These are phyloP conservation scores for Blastobotrys muscicola DNA, from an alignment of 805 yeast species.

Conservation along the genomic window DNA sequence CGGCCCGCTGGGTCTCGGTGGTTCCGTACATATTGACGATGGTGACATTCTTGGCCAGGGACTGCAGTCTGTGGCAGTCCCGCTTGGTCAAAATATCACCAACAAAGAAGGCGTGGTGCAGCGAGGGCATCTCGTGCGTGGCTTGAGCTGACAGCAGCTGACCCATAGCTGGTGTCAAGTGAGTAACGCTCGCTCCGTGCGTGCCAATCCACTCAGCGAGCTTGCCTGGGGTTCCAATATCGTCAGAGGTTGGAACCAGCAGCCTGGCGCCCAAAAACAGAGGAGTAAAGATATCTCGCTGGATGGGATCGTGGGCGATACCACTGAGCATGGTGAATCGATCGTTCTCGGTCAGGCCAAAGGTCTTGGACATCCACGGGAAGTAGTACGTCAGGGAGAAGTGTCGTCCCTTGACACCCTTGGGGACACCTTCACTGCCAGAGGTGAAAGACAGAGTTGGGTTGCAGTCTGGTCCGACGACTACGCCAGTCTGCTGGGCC, in stretches of 20 bases:
- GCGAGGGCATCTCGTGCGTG: conserved; percentile 65
- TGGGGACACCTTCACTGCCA: conserved; percentile 97
- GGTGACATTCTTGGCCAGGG: conserved; percentile 77
- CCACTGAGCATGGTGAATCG: conserved; percentile 96
- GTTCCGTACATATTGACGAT: conserved; percentile 99
- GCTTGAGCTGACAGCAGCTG: conserved; percentile 96
- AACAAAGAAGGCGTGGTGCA: conserved; percentile 96
- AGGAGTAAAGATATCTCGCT: conserved; percentile 98
- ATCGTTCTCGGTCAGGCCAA: conserved; percentile 68
- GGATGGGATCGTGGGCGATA: conserved; percentile 98
- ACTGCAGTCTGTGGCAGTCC: conserved; percentile 88
- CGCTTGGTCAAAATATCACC: conserved; percentile 97
- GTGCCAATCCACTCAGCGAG: conserved; percentile 95
- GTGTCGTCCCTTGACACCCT: conserved; percentile 97
- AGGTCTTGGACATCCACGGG: conserved; percentile 95
- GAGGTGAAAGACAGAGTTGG: conserved; percentile 96
- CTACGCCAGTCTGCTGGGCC: conserved; percentile 66
- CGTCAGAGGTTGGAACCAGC: conserved; percentile 91
- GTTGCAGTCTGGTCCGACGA: conserved; percentile 95
- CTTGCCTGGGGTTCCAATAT: conserved; percentile 96
- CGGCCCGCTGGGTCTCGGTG: conserved; percentile 98
- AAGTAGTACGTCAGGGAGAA: conserved; percentile 94
- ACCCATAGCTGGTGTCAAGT: conserved; percentile 99
- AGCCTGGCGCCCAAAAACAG: conserved; percentile 89
- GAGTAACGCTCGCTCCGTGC: conserved; percentile 90